Conservation (phyloP, 805 yeast genomes). For the Torulaspora microellipsoides region DNA sequence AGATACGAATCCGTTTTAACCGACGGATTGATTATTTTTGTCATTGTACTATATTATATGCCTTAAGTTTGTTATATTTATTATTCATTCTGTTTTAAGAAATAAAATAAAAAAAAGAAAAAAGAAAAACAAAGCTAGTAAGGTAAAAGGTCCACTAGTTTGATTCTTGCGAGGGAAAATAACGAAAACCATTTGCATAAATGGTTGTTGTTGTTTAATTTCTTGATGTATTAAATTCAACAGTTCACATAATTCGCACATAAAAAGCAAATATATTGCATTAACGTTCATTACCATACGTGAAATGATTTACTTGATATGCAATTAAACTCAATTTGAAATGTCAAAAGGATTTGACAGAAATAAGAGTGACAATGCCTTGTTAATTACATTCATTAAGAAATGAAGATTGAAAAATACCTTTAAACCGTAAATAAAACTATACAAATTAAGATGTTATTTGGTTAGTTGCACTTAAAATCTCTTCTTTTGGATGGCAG, state of each 20-base stretch:
- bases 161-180: background rate
- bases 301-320: background rate
- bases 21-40: background rate
- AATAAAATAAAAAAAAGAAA: conserved; percentile 13
- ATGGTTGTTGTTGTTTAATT: conserved; percentile 15
- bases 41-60: background rate
- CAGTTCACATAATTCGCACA: background rate
- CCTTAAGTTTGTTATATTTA: background rate
- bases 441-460: background rate
- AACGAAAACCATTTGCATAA: conserved; percentile 26
- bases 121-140: background rate
- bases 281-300: too few relatives aligned
- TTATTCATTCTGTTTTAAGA: conserved; percentile 10
- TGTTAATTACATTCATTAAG: background rate
- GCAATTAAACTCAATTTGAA: background rate
- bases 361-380: background rate
- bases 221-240: too few relatives aligned
- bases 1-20: background rate
- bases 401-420: conserved; percentile 1
- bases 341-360: conserved; percentile 7
- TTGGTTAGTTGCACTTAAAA: conserved; percentile 43
- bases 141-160: background rate
- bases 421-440: conserved; percentile 2
- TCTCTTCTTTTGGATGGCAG: conserved; percentile 69
- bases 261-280: background rate